Evolutionary conservation across 306 rosid species (phyloP).

Genomic region (Coriaria nepalensis): DNA sequence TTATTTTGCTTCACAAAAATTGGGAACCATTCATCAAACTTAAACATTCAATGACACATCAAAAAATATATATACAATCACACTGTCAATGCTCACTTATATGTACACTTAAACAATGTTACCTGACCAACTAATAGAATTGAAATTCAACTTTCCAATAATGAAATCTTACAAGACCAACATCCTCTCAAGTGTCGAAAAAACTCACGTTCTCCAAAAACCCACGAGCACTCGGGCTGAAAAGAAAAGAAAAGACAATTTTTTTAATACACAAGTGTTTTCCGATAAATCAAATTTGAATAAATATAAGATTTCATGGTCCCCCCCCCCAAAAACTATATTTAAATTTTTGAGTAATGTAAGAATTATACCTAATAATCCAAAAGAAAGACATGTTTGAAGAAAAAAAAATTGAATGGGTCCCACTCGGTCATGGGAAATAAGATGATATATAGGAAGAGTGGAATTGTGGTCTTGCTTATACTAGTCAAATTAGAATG

Average conservation of each 20-base stretch:
- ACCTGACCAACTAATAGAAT: too few relatives aligned
- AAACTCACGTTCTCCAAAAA: constrained; percentile 86
- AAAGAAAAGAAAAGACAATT: too few relatives aligned
- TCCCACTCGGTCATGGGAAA: constrained; percentile 33
- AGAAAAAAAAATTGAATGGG: constrained; percentile 30
- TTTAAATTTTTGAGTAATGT: background rate
- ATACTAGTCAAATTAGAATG: constrained; percentile 5
- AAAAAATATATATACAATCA: too few relatives aligned
- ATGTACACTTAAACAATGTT: too few relatives aligned
- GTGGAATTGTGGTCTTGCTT: constrained; percentile 4
- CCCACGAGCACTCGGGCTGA: constrained; percentile 88
- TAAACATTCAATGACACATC: too few relatives aligned
- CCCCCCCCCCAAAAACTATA: constrained; percentile 35
- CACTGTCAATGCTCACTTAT: too few relatives aligned
- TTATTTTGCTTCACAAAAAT: too few relatives aligned
- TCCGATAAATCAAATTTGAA: too few relatives aligned
- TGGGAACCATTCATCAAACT: too few relatives aligned
- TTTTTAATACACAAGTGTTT: too few relatives aligned
- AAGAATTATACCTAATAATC: constrained; percentile 1
- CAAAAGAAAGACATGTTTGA: constrained; percentile 13
- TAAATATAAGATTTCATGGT: constrained; percentile 45
- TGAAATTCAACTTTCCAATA: too few relatives aligned
- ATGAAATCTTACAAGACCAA: constrained; percentile 91
- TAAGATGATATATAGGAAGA: background rate
- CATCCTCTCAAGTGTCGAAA: constrained; percentile 83